Base-by-base conservation (phyloP, 208 protist genomes). In the Leishmania amazonensis region DNA sequence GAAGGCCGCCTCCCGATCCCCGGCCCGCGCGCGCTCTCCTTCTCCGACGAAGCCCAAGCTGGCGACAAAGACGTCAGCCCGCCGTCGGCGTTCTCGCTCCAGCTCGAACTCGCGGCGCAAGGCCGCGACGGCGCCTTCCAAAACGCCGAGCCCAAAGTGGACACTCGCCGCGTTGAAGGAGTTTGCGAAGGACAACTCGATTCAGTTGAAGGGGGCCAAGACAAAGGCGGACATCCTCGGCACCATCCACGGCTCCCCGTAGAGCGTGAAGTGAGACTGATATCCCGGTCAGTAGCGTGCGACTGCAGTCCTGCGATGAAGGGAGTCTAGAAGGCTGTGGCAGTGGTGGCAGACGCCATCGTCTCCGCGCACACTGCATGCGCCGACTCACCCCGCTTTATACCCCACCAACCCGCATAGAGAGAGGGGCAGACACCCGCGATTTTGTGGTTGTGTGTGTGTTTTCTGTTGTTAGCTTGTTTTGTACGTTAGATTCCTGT, bases 221-320 rank as follows among this genome's bases (percentile, higher is more conserved):
- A 89, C 70, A 17, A 97, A 96, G 83, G 77, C 86, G 13, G 90
- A 90, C 42, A 94, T 97, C 51, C 87, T 97, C 40, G n/a, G 67
- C 60, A 88, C 84, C 68, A 93, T 97, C 71, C 73, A 83, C 21
- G 81, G 84, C 13, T 75, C 79, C 15, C 31, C 75, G 51, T 86
- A 81, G 53, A 19, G 64, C 35, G 13, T 7, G 2, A 35, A 17
- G 74, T 35, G 7, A 74, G 8, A 38, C 45, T 3, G 21, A 74
- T 3, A 74, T 53, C 8, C 28, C 7, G 45, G 24, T 45, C 11
- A 11, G 70, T 74, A 31, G 24, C 28, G 45, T 35, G 9, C 19
- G 13, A 7, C 35, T 13, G 38, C 11, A n/a, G 47, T 81, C 1
- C 28, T 62, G 31, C 35, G 51, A 58, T 53, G n/a, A 51, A 38